Conservation (phyloP, 2,329 filamentous ascomycete genomes). For the Hymenoscyphus fraxineus region DNA sequence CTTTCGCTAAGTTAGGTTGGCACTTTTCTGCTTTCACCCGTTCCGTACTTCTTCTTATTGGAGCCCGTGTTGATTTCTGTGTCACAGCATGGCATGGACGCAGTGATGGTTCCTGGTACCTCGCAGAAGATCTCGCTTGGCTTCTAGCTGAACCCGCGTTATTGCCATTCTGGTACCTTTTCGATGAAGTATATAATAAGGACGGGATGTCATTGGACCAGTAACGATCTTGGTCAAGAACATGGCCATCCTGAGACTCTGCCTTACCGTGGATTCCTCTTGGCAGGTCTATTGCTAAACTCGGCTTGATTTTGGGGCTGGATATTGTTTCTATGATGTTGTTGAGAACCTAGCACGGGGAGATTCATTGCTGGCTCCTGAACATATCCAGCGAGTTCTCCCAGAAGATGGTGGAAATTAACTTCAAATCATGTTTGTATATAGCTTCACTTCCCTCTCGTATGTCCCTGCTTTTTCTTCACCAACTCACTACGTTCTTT, state of each 20-base stretch:
- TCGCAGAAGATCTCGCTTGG: conserved; percentile 3
- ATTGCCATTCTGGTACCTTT: neutral
- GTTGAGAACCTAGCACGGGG: neutral
- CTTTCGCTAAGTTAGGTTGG: neutral
- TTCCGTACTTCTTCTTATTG: conserved; percentile 2
- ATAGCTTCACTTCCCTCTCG: conserved; percentile 10
- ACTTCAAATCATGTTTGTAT: conserved; percentile 5
- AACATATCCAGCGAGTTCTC: neutral
- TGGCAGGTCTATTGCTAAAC: neutral
- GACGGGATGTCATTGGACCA: neutral
- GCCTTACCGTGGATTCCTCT: neutral
- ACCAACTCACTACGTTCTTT: conserved; percentile 9
- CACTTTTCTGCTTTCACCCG: neutral
- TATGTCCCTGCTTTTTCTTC: neutral
- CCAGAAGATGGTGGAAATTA: conserved; percentile 12
- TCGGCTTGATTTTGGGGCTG: neutral
- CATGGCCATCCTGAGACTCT: neutral
- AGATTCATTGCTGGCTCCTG: neutral
- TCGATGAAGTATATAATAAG: neutral
- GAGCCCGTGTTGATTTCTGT: neutral
- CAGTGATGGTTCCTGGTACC: conserved; percentile 2
- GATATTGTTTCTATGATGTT: neutral
- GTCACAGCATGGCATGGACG: neutral
- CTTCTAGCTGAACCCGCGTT: neutral
- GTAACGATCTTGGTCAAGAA: neutral